A percentile compares a stretch with the other conserved stretches of the same genome.
phyloP scores from a whole-genome alignment of 1,284 basidiomycete species.

The Pseudozyma thailandica region DNA sequence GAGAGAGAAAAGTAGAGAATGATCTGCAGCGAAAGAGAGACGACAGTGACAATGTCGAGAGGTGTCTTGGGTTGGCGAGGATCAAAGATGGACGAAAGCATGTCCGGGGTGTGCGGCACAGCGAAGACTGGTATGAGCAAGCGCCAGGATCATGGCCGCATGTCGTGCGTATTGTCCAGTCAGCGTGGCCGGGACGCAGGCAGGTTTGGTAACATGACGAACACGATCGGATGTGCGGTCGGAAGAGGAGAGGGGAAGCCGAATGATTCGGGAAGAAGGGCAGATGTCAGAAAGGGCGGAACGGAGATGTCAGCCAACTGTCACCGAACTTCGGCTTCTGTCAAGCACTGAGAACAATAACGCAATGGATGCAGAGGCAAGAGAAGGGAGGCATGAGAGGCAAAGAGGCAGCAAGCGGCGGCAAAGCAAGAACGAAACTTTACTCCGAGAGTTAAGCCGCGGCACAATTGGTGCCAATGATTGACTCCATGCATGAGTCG shows the following conservation, averaged over 20 bases:
- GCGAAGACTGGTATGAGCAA: slow-evolving; percentile 76
- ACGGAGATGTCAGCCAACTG: slow-evolving; percentile 15
- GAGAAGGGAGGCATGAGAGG: background rate
- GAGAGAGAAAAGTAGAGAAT: slow-evolving; percentile 77
- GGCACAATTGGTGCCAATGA: slow-evolving; percentile 16
- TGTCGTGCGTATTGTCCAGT: background rate
- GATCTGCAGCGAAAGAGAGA: slow-evolving; percentile 81
- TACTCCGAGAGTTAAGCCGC: slow-evolving; percentile 34
- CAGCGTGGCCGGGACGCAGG: background rate
- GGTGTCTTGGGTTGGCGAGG: slow-evolving; percentile 90
- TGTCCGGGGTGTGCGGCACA: slow-evolving; percentile 94
- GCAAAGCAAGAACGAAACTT: slow-evolving; percentile 7
- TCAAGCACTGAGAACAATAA: background rate
- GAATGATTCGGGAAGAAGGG: slow-evolving; percentile 9
- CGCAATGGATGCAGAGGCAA: background rate
- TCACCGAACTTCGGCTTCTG: background rate
- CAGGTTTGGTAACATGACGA: too few relatives aligned
- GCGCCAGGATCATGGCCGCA: background rate
- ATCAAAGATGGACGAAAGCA: slow-evolving; percentile 88
- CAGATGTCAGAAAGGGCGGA: slow-evolving; percentile 18
- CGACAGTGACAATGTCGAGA: slow-evolving; percentile 86
- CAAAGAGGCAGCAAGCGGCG: background rate
- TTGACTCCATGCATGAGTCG: slow-evolving; percentile 9
- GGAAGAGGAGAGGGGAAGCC: slow-evolving; percentile 4
- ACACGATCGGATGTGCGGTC: background rate